phyloP scores from a whole-genome alignment of 495 filamentous ascomycete genomes.

The Sphaerosporella brunnea region DNA sequence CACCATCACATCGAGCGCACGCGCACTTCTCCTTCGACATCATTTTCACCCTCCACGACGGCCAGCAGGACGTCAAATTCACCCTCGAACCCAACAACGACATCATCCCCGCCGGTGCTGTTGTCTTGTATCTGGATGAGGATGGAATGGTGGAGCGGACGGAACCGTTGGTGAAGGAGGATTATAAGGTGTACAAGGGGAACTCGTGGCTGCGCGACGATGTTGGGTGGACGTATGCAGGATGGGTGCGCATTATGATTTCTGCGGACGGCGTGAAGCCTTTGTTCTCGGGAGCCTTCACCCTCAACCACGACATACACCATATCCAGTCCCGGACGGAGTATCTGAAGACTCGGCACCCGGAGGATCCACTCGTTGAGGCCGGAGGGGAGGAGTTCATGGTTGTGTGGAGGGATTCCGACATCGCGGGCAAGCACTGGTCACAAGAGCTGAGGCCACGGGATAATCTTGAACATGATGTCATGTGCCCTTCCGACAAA shows the following conservation, averaged over 20 bases:
- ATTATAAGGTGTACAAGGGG: conserved; percentile 73
- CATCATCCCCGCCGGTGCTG: conserved; percentile 54
- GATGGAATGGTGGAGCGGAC: conserved; percentile 45
- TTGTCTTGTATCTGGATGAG: conserved; percentile 47
- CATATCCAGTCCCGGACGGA: conserved; percentile 64
- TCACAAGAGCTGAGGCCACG: conserved; percentile 9
- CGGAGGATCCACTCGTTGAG: conserved; percentile 53
- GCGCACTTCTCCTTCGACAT: conserved; percentile 67
- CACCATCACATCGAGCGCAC: conserved; percentile 60
- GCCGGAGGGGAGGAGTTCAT: conserved; percentile 53
- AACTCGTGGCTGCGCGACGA: conserved; percentile 49
- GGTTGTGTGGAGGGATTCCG: conserved; percentile 82
- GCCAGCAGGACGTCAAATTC: conserved; percentile 54
- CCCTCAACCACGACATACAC: conserved; percentile 60
- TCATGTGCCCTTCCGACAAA: conserved; percentile 22
- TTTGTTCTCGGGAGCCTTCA: conserved; percentile 82
- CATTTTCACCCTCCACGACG: conserved; percentile 53
- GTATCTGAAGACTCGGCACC: conserved; percentile 56
- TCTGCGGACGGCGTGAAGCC: conserved; percentile 57
- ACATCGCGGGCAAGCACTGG: conserved; percentile 35
- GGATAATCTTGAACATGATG: conserved; percentile 8
- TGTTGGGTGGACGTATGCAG: conserved; percentile 57
- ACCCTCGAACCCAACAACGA: conserved; percentile 82
- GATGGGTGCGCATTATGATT: conserved; percentile 71
- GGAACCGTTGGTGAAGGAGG: conserved; percentile 49